Conservation (phyloP, 345 rosid species). For the Citrus unshiu region DNA sequence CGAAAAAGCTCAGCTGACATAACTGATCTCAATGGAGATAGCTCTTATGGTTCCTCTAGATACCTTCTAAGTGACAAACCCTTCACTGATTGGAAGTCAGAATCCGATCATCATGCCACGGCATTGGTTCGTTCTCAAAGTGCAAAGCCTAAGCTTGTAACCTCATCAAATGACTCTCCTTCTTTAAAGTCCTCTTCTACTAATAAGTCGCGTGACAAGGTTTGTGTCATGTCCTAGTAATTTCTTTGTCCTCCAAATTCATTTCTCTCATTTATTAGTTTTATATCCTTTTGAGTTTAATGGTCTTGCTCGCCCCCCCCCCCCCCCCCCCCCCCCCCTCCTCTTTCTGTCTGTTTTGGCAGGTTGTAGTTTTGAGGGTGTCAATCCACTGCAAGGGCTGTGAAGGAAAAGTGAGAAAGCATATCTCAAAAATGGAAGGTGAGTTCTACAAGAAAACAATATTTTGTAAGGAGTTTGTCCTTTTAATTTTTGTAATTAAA, state of each 20-base stretch:
- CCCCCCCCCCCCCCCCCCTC: neutral
- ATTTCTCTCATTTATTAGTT: neutral
- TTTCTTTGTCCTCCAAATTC: neutral
- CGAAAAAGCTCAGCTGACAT: conserved; percentile 66
- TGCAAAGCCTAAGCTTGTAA: conserved; percentile 21
- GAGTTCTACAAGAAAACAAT: neutral
- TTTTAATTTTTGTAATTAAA: no score
- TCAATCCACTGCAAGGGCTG: conserved; percentile 97
- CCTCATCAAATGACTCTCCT: conserved; percentile 13
- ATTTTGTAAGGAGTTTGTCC: neutral
- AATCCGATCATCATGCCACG: conserved; percentile 28
- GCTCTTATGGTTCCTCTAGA: conserved; percentile 45
- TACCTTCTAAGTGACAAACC: conserved; percentile 60
- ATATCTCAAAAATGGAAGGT: conserved; percentile 96
- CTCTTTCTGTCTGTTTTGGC: neutral
- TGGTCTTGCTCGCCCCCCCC: neutral
- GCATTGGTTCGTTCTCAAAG: conserved; percentile 30
- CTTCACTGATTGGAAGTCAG: conserved; percentile 40
- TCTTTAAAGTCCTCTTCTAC: conserved; percentile 33
- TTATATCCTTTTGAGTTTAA: neutral
- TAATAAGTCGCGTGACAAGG: conserved; percentile 57
- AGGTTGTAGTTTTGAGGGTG: conserved; percentile 89
- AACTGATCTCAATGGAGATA: conserved; percentile 27
- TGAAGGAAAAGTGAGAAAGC: conserved; percentile 90
- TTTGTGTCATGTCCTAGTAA: conserved; percentile 12